Evolutionary conservation across 805 yeast genomes (phyloP).

Genomic region (Yarrowia sp.): DNA sequence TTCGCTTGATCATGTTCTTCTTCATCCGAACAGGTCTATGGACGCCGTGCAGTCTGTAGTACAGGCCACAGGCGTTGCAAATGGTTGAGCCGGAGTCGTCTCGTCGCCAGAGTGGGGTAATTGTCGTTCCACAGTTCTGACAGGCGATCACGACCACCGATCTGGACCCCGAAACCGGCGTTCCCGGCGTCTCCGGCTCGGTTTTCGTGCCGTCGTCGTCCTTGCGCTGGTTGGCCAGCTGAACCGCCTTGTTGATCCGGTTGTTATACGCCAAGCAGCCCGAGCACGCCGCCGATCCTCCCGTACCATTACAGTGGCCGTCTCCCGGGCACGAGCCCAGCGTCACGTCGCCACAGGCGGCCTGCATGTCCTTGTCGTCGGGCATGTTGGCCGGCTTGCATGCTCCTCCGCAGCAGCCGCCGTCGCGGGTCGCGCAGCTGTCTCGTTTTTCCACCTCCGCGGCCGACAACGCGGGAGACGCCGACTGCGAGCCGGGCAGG

Average conservation of each 20-base stretch:
- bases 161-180: constrained; percentile 42
- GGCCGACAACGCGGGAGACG: constrained; percentile 13
- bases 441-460: constrained; percentile 30
- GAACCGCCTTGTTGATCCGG: constrained; percentile 51
- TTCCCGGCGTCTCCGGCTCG: constrained; percentile 22
- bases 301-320: constrained; percentile 86
- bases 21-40: constrained; percentile 82
- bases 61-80: constrained; percentile 86
- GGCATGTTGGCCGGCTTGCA: constrained; percentile 30
- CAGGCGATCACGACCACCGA: constrained; percentile 72
- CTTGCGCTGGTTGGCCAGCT: constrained; percentile 40
- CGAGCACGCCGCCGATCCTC: constrained; percentile 78
- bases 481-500: constrained; percentile 46
- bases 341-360: constrained; percentile 34
- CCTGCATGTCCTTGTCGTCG: constrained; percentile 36
- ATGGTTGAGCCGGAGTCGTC: constrained; percentile 82
- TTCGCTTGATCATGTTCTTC: constrained; percentile 72
- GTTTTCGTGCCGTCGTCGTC: constrained; percentile 37
- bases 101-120: constrained; percentile 87
- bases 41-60: constrained; percentile 73
- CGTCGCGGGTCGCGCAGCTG: constrained; percentile 15
- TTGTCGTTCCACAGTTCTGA: constrained; percentile 82
- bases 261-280: constrained; percentile 87
- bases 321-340: constrained; percentile 65
- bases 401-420: constrained; percentile 36